A percentile compares a stretch with the other conserved stretches of the same genome.
Conservation (phyloP, 2,329 filamentous ascomycete genomes). For the Xylaria sp. region DNA sequence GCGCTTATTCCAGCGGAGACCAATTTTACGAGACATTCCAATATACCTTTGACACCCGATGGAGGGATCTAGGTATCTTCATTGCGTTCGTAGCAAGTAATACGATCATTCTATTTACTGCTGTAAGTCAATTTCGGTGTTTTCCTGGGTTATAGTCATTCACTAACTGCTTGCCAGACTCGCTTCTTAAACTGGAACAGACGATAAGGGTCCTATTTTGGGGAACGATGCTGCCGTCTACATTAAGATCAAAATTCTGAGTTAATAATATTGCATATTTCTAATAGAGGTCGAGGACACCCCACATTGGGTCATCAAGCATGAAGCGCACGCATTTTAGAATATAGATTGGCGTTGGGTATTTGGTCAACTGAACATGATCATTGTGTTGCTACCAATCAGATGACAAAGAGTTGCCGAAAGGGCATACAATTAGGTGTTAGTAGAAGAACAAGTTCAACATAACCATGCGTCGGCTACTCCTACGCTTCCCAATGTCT, state of each 20-base stretch:
- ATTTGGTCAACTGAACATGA: slow-evolving; percentile 13
- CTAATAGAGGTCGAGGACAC: slow-evolving; percentile 22
- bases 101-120: slow-evolving; percentile 68
- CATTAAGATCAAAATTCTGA: background rate
- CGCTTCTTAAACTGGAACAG: slow-evolving; percentile 66
- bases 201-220: slow-evolving; percentile 49
- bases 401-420: background rate
- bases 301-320: slow-evolving; percentile 16
- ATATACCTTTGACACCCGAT: slow-evolving; percentile 74
- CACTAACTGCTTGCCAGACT: slow-evolving; percentile 51
- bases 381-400: slow-evolving; percentile 9
- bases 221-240: background rate
- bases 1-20: slow-evolving; percentile 82
- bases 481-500: background rate
- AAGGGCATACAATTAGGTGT: background rate
- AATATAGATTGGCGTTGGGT: slow-evolving; percentile 29
- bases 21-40: slow-evolving; percentile 79
- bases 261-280: slow-evolving; percentile 19
- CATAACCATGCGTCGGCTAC: background rate
- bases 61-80: slow-evolving; percentile 86
- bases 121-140: slow-evolving; percentile 54
- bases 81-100: slow-evolving; percentile 82
- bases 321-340: slow-evolving; percentile 25
- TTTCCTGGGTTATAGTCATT: background rate
- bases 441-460: slow-evolving; percentile 2